Conservation (phyloP, 345 rosid species). For the Salix dunnii region DNA sequence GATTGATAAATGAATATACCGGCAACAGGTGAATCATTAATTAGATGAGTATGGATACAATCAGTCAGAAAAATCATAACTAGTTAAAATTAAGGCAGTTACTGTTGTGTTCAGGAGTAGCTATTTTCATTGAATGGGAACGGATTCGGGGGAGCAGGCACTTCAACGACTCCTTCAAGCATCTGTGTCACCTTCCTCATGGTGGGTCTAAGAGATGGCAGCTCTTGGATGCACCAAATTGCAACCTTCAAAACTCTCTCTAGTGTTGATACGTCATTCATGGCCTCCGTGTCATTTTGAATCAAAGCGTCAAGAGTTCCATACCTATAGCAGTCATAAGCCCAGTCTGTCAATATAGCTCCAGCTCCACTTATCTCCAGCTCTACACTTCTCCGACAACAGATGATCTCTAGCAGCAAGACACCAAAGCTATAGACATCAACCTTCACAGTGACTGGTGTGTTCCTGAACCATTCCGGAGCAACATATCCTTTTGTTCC, state of each 20-base stretch:
- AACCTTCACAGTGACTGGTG: not conserved
- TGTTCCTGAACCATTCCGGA: slow-evolving; percentile 15
- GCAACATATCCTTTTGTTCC: slow-evolving; percentile 22
- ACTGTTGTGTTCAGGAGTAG: not conserved
- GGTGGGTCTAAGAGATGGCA: slow-evolving; percentile 11
- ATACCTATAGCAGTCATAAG: slow-evolving; percentile 5
- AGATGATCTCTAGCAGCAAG: slow-evolving; percentile 7
- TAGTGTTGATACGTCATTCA: not conserved
- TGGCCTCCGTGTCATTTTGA: not conserved
- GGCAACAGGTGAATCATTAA: no score
- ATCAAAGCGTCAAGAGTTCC: not conserved
- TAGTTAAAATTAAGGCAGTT: no score
- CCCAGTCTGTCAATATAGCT: slow-evolving; percentile 10
- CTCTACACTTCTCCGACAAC: slow-evolving; percentile 6
- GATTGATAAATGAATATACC: no score
- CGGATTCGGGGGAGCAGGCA: not conserved
- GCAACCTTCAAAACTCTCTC: slow-evolving; percentile 4
- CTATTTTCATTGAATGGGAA: not conserved
- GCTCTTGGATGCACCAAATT: slow-evolving; percentile 19
- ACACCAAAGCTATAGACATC: slow-evolving; percentile 19
- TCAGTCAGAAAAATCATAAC: no score
- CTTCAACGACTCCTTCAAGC: slow-evolving; percentile 5
- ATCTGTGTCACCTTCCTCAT: slow-evolving; percentile 5
- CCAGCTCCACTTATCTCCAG: not conserved
- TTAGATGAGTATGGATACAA: no score